Evolutionary conservation across 1,284 basidiomycete species (phyloP), one percentile per base, ranked within the genome.

Genomic region (Mycosarcoma maydis): DNA sequence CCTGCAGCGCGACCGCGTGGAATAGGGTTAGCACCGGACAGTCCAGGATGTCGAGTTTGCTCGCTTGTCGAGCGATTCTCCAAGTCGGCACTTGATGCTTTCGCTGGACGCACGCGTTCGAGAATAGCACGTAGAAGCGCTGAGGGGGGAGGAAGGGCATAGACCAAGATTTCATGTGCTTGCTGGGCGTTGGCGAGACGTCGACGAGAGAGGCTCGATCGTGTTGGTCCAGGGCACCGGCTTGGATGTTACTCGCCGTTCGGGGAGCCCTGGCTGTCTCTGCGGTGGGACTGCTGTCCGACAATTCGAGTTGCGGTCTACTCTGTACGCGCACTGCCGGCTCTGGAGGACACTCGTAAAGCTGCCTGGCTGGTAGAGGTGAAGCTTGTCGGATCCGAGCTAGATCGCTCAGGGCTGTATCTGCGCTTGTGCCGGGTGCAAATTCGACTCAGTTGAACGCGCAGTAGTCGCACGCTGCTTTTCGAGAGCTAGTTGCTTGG

Each of bases 71-170:
- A 65, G 19, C 46, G 43, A 19, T 46, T 41, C n/a, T n/a, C n/a
- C 16, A 42, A 55, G 5, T 56, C 54, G 6, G 22, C 39, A 36
- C 40, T 26, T 6, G 43, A 34, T 13, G 29, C 39, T 13, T 51
- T 41, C 36, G 40, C 8, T 53, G 48, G 27, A 43, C 33, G 20
- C 44, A 47, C 3, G 44, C 39, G 10, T 43, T 43, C 3, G 54
- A 20, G 0, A 57, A 44, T n/a, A 57, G 45, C 6, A 65, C 32
- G 13, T 55, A 43, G 27, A 49, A 55, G 4, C 49, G 50, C 23
- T 65, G 61, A 6, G 54, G 58, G 2, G 61, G 61, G 2, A 65
- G 46, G n/a, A 65, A 57, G 0, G 61, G 61, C 53, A 57, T 54
- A 13, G 61, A 65, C 2, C 44, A 47, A 0, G 61, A 57, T 39